Evolutionary conservation across 306 rosid species (phyloP), one percentile per base, ranked within the genome.

Genomic region (Biancaea sappan): DNA sequence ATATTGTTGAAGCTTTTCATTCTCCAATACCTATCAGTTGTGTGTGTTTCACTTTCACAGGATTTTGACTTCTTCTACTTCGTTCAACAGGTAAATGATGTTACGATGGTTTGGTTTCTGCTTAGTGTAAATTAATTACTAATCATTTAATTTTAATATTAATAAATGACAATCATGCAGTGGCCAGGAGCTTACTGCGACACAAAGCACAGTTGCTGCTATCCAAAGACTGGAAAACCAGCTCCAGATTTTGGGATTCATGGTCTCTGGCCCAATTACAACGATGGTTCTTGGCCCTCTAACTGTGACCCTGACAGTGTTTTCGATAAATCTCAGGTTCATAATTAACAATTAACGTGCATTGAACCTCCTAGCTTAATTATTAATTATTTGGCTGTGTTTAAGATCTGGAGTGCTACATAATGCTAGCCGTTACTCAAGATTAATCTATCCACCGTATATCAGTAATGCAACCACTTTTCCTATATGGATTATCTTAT

Each of bases 161-260:
- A n/a, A n/a, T n/a, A n/a, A n/a, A 35, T 4, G 38, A 35, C 7
- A 35, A 35, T 35, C 0, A 47, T 76, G 78, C 71, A 91, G 91
- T 91, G 96, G 93, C 96, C 93, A 40, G 96, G 93, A 52, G 88
- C 96, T 28, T 91, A 83, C 25, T 91, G 96, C 71, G 96, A 91
- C 79, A 86, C 91, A 28, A 71, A 83, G 78, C 77, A 80, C 9
- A 85, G 88, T 9, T 91, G 96, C 43, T 91, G 96, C 72, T 88
- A 75, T 65, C 96, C 96, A 1, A 83, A 84, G 61, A 85, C 83
- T 0, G 96, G 96, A n/a, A 91, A 86, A 77, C 96, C 96, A 0
- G 73, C 77, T 0, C 87, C 93, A 5, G 90, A 91, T 83, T 91
- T 91, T 51, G 77, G 92, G 15, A 86, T 91, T 54, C 93, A 88